A percentile compares a stretch with the other conserved stretches of the same genome.
phyloP scores from a whole-genome alignment of 805 yeast species.

The Saccharomycopsis amapae region DNA sequence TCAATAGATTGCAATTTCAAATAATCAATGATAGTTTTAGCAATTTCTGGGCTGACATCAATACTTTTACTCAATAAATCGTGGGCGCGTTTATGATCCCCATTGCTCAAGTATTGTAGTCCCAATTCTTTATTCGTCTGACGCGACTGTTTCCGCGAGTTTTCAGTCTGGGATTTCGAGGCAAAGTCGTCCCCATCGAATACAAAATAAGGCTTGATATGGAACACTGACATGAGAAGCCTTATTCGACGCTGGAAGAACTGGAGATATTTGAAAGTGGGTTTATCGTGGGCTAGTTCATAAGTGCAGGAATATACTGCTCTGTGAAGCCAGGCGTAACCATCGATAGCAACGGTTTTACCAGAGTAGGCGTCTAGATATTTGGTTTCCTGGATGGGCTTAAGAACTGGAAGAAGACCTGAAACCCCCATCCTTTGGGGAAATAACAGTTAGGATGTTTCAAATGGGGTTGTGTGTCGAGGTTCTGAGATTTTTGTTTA shows the following conservation, averaged over 20 bases:
- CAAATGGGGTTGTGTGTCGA: too few species aligned
- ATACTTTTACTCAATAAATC: constrained; percentile 71
- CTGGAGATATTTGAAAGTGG: constrained; percentile 65
- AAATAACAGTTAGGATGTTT: too few species aligned
- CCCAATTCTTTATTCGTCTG: constrained; percentile 54
- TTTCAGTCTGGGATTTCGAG: constrained; percentile 68
- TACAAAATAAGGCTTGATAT: constrained; percentile 77
- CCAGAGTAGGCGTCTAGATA: constrained; percentile 60
- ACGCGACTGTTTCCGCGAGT: constrained; percentile 52
- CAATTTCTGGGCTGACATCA: constrained; percentile 86
- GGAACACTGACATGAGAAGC: constrained; percentile 53
- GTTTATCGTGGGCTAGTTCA: constrained; percentile 64
- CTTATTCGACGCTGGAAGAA: constrained; percentile 61
- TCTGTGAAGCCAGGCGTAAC: constrained; percentile 93
- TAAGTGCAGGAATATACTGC: constrained; percentile 77
- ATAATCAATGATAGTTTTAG: constrained; percentile 71
- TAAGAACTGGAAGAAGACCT: constrained; percentile 74
- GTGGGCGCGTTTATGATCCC: constrained; percentile 49
- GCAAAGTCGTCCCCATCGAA: constrained; percentile 90
- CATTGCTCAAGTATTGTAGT: constrained; percentile 39
- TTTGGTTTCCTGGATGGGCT: constrained; percentile 58
- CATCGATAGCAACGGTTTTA: constrained; percentile 82
- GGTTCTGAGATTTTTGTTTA: not conserved
- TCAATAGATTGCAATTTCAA: constrained; percentile 50
- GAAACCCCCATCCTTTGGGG: constrained; percentile 61